These are phyloP conservation scores for Fusarium longipes DNA, from an alignment of 2,329 filamentous ascomycete species.

Conservation along the genomic window DNA sequence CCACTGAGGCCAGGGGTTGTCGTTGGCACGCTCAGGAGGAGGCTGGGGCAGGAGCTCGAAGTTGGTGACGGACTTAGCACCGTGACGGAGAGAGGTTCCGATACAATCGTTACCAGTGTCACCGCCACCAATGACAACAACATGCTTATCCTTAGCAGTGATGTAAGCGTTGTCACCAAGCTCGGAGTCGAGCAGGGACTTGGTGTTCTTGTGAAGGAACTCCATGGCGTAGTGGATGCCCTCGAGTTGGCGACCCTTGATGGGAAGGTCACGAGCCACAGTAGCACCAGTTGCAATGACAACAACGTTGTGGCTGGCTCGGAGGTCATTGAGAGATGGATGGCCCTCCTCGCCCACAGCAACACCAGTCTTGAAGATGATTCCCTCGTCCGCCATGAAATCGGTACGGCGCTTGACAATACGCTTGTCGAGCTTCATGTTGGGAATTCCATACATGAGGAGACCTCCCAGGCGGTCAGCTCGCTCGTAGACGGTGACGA, in stretches of 20 bases:
- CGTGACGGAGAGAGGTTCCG: conserved; percentile 93
- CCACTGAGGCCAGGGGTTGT: conserved; percentile 99
- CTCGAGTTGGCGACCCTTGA: conserved; percentile 86
- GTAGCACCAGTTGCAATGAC: conserved; percentile 93
- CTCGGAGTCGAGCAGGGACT: conserved; percentile 93
- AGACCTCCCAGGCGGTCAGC: conserved; percentile 90
- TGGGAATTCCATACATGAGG: conserved; percentile 98
- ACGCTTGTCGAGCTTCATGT: conserved; percentile 99
- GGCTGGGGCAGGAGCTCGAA: conserved; percentile 96
- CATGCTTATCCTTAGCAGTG: conserved; percentile 93
- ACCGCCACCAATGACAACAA: conserved; percentile 96
- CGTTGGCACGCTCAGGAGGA: conserved; percentile 86
- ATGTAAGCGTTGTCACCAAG: conserved; percentile 88
- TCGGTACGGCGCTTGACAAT: conserved; percentile 95
- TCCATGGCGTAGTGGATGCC: conserved; percentile 98
- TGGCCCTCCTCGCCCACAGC: conserved; percentile 78
- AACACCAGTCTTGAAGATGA: conserved; percentile 83
- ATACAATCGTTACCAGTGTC: conserved; percentile 99
- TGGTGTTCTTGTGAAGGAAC: conserved; percentile 97
- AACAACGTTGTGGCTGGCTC: conserved; percentile 81
- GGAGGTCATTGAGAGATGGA: conserved; percentile 74
- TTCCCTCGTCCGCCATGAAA: conserved; percentile 90
- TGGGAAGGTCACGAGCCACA: conserved; percentile 90
- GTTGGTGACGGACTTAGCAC: conserved; percentile 95
- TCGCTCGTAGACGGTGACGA: conserved; percentile 91